Conservation (phyloP, 768 basidiomycete species). For the Chalciporus chontae region DNA sequence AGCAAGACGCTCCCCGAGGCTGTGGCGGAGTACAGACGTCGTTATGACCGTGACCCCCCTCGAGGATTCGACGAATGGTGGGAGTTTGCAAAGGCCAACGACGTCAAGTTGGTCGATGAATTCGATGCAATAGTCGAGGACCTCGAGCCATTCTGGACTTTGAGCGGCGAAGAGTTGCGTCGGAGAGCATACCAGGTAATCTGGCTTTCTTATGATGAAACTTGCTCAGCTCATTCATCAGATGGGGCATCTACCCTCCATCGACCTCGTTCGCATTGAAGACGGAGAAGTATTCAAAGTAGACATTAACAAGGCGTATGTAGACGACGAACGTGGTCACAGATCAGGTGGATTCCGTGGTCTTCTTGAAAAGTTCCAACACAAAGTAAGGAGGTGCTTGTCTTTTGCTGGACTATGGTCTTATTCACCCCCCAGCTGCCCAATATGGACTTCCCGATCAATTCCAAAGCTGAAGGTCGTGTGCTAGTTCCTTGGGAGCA, state of each 20-base stretch:
- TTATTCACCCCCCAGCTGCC: conserved; percentile 54
- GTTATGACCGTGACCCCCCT: conserved; percentile 80
- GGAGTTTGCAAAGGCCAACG: conserved; percentile 67
- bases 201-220: conserved; percentile 5
- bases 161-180: conserved; percentile 71
- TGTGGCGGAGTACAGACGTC: conserved; percentile 72
- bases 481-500: conserved; percentile 93
- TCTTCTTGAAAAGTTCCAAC: conserved; percentile 71
- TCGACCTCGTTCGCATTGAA: conserved; percentile 81
- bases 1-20: conserved; percentile 78
- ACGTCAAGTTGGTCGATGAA: conserved; percentile 83
- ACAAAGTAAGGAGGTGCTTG: conserved; percentile 39
- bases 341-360: conserved; percentile 72
- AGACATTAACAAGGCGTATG: conserved; percentile 50
- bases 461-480: conserved; percentile 90
- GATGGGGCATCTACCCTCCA: conserved; percentile 76
- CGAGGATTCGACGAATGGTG: conserved; percentile 92
- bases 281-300: conserved; percentile 59
- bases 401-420: background rate
- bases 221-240: conserved; percentile 26
- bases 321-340: conserved; percentile 68
- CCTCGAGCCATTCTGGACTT: conserved; percentile 78
- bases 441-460: conserved; percentile 93
- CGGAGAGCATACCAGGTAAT: conserved; percentile 55
- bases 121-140: conserved; percentile 80